Conservation (phyloP, 306 rosid species). For the Dryas alaskensis region DNA sequence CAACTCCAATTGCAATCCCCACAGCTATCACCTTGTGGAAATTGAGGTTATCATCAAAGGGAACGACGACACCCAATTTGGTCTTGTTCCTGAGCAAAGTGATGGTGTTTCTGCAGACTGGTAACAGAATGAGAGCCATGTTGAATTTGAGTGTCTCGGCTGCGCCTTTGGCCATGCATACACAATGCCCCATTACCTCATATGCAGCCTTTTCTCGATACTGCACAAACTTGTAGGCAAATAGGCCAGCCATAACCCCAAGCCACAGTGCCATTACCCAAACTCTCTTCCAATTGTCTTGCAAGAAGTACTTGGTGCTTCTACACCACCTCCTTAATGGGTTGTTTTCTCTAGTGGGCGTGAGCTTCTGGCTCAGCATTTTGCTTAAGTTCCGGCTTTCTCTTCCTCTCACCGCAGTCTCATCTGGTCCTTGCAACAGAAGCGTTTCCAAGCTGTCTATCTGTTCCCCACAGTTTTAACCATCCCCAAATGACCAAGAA, state of each 20-base stretch:
- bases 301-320: constrained; percentile 40
- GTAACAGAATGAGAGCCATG: constrained; percentile 57
- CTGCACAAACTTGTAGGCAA: constrained; percentile 48
- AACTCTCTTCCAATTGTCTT: constrained; percentile 63
- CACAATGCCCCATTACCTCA: constrained; percentile 54
- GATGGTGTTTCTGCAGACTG: constrained; percentile 61
- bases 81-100: constrained; percentile 61
- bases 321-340: constrained; percentile 35
- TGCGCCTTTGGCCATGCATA: constrained; percentile 58
- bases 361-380: constrained; percentile 56
- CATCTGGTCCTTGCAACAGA: constrained; percentile 47
- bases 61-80: constrained; percentile 38
- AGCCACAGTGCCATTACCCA: constrained; percentile 57
- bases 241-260: constrained; percentile 40
- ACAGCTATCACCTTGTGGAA: constrained; percentile 54
- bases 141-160: constrained; percentile 68
- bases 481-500: not conserved
- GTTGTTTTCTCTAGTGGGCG: constrained; percentile 35
- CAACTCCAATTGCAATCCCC: constrained; percentile 40
- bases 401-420: constrained; percentile 35
- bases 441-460: constrained; percentile 50
- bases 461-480: constrained; percentile 26
- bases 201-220: constrained; percentile 39
- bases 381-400: constrained; percentile 52
- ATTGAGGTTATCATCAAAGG: constrained; percentile 59